These are phyloP conservation scores for Phycomyces blakesleeanus DNA, from an alignment of 192 early-diverging fungal genomes.

Conservation along the genomic window DNA sequence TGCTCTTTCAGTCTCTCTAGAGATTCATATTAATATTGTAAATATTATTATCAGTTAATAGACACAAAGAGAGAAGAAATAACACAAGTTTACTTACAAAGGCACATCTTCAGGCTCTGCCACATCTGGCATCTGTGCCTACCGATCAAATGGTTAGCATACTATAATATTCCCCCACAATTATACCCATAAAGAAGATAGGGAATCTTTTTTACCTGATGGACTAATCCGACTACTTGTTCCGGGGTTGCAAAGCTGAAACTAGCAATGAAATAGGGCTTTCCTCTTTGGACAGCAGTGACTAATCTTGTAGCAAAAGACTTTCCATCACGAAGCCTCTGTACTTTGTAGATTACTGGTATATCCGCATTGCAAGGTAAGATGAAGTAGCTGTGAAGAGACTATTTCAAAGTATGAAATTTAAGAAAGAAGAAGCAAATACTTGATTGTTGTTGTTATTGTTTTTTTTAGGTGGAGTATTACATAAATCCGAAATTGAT, in stretches of 20 bases:
- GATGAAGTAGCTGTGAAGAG: constrained; percentile 86
- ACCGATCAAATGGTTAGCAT: neutral
- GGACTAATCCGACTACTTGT: constrained; percentile 44
- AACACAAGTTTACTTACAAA: constrained; percentile 13
- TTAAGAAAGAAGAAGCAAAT: no score
- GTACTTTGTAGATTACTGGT: constrained; percentile 77
- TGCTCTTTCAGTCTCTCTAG: constrained; percentile 7
- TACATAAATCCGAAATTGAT: constrained; percentile 57
- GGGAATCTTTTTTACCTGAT: constrained; percentile 53
- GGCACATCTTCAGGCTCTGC: constrained; percentile 23
- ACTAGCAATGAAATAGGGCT: constrained; percentile 68
- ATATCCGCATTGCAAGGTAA: constrained; percentile 69
- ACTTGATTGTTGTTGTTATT: no score
- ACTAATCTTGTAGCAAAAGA: constrained; percentile 57
- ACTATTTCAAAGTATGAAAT: constrained; percentile 48
- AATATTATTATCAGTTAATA: no score
- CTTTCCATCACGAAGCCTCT: constrained; percentile 63
- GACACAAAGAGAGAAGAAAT: no score
- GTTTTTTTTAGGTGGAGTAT: no score
- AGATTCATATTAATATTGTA: no score
- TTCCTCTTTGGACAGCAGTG: constrained; percentile 73
- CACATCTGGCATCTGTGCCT: constrained; percentile 19
- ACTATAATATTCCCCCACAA: neutral
- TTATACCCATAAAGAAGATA: neutral
- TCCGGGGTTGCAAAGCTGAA: constrained; percentile 70